Evolutionary conservation across 2,329 filamentous ascomycete genomes (phyloP), one percentile per base, ranked within the genome.

Genomic region (Plectosphaerella cucumerina): DNA sequence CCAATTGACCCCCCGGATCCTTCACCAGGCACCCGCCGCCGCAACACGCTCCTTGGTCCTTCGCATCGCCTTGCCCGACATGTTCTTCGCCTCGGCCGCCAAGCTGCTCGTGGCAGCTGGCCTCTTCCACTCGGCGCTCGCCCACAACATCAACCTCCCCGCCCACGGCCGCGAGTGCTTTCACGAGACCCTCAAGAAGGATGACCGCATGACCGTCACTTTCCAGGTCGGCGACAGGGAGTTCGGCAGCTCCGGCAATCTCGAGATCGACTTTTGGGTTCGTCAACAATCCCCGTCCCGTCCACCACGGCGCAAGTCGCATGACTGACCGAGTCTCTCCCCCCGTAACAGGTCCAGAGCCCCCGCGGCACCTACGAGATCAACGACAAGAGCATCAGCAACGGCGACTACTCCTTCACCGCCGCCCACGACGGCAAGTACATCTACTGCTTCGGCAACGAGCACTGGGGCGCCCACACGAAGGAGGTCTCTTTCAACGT

Each of bases 401-500:
- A 89, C 62, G 94, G 94, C 67, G 93, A 97, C 72, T 90, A 95
- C 76, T 89, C 89, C 52, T 97, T 99, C 73, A 87, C 85, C 37
- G 92, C 94, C 48, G 77, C 80, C 61, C 74, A 85, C 65, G 92
- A 99, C 70, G 94, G 94, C 58, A 91, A 89, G 74, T 97, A 89
- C 76, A 77, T 82, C 52, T 99, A 99, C 84, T 99, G 94, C 84
- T 99, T 99, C 76, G 95, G 94, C 73, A 99, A 99, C 74, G 93
- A 97, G 78, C 87, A 94, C 70, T 99, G 93, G 91, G 89, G 90
- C 53, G 91, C 92, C 53, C 90, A 90, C 70, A 95, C 85, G 68
- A 99, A 99, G 75, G 94, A 99, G 71, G 93, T 99, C 49, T 96
- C 90, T 51, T 99, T 99, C 84, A 99, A 99, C 70, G 94, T 99